These are phyloP conservation scores for Thecaphora thlaspeos DNA, from an alignment of 1,284 basidiomycete species.

Conservation along the genomic window DNA sequence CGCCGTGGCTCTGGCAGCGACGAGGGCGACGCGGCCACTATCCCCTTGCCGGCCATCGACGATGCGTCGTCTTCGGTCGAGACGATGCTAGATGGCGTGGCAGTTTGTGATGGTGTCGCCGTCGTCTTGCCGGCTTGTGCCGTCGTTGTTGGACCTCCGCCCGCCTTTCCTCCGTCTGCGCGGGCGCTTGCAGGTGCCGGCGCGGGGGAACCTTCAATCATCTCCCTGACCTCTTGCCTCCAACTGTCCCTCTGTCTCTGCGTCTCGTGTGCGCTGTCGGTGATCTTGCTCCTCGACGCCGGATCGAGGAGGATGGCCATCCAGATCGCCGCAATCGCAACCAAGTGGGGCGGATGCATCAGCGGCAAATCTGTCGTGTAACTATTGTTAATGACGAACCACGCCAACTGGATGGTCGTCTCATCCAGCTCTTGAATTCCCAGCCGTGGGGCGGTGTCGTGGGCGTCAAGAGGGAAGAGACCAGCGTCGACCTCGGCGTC, in stretches of 20 bases:
- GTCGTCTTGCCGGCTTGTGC: too few relatives aligned
- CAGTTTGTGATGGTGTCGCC: conserved; percentile 33
- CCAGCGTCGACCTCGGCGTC: conserved; percentile 1
- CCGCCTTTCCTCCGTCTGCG: not conserved
- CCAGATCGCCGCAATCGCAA: conserved; percentile 86
- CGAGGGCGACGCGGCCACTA: conserved; percentile 10
- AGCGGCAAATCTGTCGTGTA: conserved; percentile 87
- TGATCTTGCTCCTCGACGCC: conserved; percentile 16
- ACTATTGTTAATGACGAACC: conserved; percentile 93
- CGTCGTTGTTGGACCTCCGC: conserved; percentile 2
- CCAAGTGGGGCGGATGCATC: conserved; percentile 87
- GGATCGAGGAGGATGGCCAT: conserved; percentile 60
- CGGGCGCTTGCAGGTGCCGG: too few relatives aligned
- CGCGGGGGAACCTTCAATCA: not conserved
- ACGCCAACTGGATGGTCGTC: conserved; percentile 61
- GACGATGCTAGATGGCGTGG: conserved; percentile 46
- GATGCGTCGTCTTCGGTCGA: too few relatives aligned
- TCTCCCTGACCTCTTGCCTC: not conserved
- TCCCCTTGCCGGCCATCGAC: too few relatives aligned
- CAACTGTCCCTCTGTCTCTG: not conserved
- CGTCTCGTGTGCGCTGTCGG: conserved; percentile 7
- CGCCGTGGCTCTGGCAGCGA: conserved; percentile 51
- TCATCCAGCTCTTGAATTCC: conserved; percentile 60
- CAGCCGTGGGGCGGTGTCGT: not conserved
- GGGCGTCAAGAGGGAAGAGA: not conserved